These are phyloP conservation scores for Sarcocystis neurona DNA, from an alignment of 169 alveolate genomes.

Conservation along the genomic window DNA sequence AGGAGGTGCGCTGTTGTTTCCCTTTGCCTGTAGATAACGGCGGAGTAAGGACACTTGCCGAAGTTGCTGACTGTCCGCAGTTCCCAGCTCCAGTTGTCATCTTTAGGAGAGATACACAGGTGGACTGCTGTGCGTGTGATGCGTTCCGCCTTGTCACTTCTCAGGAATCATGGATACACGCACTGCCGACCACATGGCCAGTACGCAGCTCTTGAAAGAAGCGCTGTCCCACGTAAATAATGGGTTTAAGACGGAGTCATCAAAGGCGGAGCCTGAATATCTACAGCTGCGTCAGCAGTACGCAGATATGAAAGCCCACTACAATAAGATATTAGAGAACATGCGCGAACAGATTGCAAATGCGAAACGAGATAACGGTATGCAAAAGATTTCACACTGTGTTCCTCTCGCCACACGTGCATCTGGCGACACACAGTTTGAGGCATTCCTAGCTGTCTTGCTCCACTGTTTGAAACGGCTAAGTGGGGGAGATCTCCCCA, in stretches of 20 bases:
- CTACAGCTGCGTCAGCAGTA: conserved; percentile 10
- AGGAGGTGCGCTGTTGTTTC: too few species aligned
- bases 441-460: background rate
- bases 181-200: background rate
- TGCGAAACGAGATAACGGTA: conserved; percentile 24
- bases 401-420: background rate
- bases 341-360: conserved; percentile 7
- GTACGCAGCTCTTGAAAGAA: background rate
- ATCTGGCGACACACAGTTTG: background rate
- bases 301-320: conserved; percentile 6
- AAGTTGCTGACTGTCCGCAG: too few species aligned
- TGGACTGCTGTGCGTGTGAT: too few species aligned
- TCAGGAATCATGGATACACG: background rate
- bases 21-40: too few species aligned
- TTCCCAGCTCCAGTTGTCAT: too few species aligned
- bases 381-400: background rate
- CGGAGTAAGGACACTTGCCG: too few species aligned
- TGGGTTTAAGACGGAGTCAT: background rate
- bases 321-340: background rate
- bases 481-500: too few species aligned
- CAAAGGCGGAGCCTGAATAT: conserved; percentile 29
- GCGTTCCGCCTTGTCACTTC: background rate
- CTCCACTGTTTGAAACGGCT: background rate
- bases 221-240: background rate
- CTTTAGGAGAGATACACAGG: too few species aligned